Base-by-base conservation (phyloP, 73 alveolate genomes). In the Paramecium pentaurelia region DNA sequence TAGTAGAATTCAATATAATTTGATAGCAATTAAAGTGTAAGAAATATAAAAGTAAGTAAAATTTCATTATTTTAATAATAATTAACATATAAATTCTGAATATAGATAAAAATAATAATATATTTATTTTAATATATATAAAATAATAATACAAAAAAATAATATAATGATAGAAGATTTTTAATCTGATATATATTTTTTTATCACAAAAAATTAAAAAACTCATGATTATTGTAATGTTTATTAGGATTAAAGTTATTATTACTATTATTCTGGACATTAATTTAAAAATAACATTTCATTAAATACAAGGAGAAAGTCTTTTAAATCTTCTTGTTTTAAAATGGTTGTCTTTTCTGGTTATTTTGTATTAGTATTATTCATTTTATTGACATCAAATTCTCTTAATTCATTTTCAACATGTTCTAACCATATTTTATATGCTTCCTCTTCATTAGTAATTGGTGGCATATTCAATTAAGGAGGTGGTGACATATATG, bases 401-500 rank as follows among this genome's bases (percentile, higher is more conserved):
- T 80, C 91, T 27, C 75, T 5, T 4, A 80, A 14, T 47, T 80
- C 91, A 8, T 7, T 12, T 80, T 80, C 91, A 27, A 80, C 91
- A 44, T 32, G 73, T 20, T 80, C 91, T 22, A 80, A 44, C 91
- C 91, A 80, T 47, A 32, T 36, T 42, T 36, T 80, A 22, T 80
- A 80, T 14, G 77, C 71, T 10, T 80, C 91, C 18, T 80, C 91
- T 45, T 80, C 91, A 25, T 80, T 80, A 4, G 11, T 27, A 4
- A 80, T 25, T 3, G 22, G 12, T 20, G 91, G 77, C 91, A 80
- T 80, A 80, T 80, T 80, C 27, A 80, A 80, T 47, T 80, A 36
- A 25, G 91, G 91, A 25, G 91, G 91, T 5, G 91, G 91, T 49
- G 25, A 42, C 91, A 45, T 80, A 16, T 80, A 80, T 5, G 91